Percentiles rank a stretch among this genome's conserved stretches.
Evolutionary conservation across 164 flowering plant species (phyloP).

Genomic region (Magnolia sinica): DNA sequence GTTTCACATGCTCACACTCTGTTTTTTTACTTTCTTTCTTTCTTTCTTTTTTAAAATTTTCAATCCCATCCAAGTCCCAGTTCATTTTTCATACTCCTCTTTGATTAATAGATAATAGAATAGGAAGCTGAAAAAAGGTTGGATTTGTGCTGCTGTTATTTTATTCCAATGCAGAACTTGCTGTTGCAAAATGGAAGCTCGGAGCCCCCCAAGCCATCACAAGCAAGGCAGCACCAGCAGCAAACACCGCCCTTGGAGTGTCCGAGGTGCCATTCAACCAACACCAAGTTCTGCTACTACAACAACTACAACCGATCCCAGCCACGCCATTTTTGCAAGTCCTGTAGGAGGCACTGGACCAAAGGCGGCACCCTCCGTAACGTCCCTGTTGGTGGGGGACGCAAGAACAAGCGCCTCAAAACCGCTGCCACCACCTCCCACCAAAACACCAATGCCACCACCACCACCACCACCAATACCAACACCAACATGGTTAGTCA

Average conservation of each 20-base stretch:
- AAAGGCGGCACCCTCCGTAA: conserved; percentile 69
- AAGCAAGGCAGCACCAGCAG: conserved; percentile 20
- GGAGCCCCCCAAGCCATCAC: conserved; percentile 28
- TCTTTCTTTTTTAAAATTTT: neutral
- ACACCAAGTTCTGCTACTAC: conserved; percentile 77
- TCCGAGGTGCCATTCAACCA: conserved; percentile 59
- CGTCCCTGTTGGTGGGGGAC: conserved; percentile 77
- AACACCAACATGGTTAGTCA: conserved; percentile 12
- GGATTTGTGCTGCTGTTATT: neutral
- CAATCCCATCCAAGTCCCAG: neutral
- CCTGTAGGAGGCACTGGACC: conserved; percentile 73
- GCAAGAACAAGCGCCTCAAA: conserved; percentile 63
- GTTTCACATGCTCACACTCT: neutral
- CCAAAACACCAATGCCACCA: neutral
- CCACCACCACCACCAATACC: conserved; percentile 17
- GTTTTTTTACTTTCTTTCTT: neutral
- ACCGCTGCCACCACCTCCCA: conserved; percentile 12
- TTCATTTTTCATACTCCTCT: neutral
- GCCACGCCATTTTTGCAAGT: conserved; percentile 79
- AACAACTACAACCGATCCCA: conserved; percentile 75
- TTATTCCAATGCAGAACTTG: conserved; percentile 16
- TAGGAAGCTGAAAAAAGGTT: neutral
- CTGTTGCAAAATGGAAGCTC: conserved; percentile 21
- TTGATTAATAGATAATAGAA: neutral
- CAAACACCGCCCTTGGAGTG: conserved; percentile 29